These are phyloP conservation scores for Henckelia pumila DNA, from an alignment of 257 asterid genomes.

Conservation along the genomic window DNA sequence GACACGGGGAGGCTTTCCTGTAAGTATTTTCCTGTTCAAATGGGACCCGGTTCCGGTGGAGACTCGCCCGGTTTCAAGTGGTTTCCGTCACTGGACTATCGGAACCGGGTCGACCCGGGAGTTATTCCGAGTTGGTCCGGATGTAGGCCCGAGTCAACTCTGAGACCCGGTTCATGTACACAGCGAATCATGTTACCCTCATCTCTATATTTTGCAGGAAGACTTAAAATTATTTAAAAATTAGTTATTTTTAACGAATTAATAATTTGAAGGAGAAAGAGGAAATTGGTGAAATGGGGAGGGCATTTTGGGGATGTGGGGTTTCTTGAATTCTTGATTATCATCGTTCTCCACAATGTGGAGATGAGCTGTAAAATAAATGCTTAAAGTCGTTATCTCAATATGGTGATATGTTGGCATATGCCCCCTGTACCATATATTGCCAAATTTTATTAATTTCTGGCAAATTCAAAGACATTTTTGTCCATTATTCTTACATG, in stretches of 20 bases:
- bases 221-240: too few relatives aligned
- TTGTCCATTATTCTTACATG: constrained; percentile 22
- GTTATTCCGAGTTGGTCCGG: constrained; percentile 37
- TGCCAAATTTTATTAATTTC: constrained; percentile 19
- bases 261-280: background rate
- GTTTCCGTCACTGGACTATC: background rate
- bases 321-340: background rate
- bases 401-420: constrained; percentile 31
- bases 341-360: constrained; percentile 30
- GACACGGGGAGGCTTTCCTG: constrained; percentile 30
- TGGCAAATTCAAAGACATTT: constrained; percentile 21
- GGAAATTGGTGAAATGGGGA: constrained; percentile 26
- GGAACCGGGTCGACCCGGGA: constrained; percentile 29
- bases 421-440: constrained; percentile 15
- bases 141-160: constrained; percentile 15
- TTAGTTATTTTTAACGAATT: too few relatives aligned
- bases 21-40: constrained; percentile 33
- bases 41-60: constrained; percentile 29
- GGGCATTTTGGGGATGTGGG: constrained; percentile 17
- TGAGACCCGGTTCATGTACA: constrained; percentile 12
- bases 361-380: constrained; percentile 46
- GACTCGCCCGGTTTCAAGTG: constrained; percentile 44
- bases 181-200: background rate
- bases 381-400: constrained; percentile 33
- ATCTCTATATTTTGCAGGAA: background rate